phyloP scores from a whole-genome alignment of 305 asterid species.

The Ajuga reptans region DNA sequence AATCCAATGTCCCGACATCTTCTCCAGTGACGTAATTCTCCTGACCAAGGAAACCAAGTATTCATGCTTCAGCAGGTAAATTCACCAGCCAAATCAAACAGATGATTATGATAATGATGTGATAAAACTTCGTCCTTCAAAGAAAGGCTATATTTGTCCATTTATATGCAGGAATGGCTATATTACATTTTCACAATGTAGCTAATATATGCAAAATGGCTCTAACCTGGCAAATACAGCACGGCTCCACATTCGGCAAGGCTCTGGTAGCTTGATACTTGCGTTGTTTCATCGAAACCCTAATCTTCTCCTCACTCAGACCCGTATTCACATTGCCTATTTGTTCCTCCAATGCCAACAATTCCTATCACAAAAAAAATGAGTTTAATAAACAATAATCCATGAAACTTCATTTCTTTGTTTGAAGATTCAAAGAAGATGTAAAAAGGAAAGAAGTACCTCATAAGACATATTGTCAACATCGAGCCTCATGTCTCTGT shows the following conservation, averaged over 20 bases:
- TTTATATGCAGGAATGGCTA: background rate
- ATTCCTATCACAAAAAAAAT: constrained; percentile 38
- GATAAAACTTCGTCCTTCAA: background rate
- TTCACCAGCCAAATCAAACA: background rate
- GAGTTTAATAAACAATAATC: background rate
- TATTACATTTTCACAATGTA: too few relatives aligned
- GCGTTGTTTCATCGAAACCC: constrained; percentile 41
- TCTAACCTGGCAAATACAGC: constrained; percentile 85
- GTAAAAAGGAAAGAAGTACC: constrained; percentile 33
- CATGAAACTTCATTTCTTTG: background rate
- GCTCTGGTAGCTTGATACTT: constrained; percentile 25
- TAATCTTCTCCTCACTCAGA: constrained; percentile 53
- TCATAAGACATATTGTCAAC: constrained; percentile 79
- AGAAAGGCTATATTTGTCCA: background rate
- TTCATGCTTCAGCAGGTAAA: background rate
- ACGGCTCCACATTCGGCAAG: constrained; percentile 48
- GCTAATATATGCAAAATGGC: background rate
- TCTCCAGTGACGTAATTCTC: constrained; percentile 36
- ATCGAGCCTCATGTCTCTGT: constrained; percentile 63
- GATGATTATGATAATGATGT: background rate
- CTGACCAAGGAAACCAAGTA: constrained; percentile 13
- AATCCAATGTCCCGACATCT: constrained; percentile 35
- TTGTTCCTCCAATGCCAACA: constrained; percentile 77
- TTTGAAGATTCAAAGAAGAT: background rate
- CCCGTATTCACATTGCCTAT: constrained; percentile 82